Conservation (phyloP, 73 alveolate species). For the Stentor coeruleus region DNA sequence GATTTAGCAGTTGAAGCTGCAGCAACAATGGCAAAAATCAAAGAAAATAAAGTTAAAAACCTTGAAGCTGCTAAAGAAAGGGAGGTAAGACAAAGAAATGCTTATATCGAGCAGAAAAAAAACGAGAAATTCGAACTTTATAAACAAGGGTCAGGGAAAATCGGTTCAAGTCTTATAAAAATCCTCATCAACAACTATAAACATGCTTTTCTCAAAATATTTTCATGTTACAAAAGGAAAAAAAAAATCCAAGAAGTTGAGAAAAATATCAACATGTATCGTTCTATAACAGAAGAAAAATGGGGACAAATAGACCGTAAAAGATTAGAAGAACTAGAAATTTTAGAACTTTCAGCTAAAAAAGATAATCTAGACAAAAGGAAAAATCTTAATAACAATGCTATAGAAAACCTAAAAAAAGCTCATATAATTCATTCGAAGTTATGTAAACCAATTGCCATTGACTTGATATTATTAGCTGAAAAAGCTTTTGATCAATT, state of each 20-base stretch:
- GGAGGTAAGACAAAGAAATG: slow-evolving; percentile 10
- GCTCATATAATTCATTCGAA: neutral
- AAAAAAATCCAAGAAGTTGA: neutral
- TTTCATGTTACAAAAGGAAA: neutral
- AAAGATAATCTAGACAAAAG: neutral
- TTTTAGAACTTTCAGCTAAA: neutral
- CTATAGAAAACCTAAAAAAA: neutral
- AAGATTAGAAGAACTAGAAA: neutral
- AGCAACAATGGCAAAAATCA: slow-evolving; percentile 22
- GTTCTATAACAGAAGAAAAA: neutral
- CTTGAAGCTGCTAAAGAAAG: slow-evolving; percentile 13
- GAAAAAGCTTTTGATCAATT: neutral
- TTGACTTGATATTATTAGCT: neutral
- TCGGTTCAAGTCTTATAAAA: neutral
- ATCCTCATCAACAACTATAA: neutral
- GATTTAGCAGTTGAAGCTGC: slow-evolving; percentile 3
- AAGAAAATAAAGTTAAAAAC: neutral
- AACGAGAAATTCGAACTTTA: neutral
- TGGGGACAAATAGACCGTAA: neutral
- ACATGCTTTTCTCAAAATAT: neutral
- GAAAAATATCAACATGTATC: neutral
- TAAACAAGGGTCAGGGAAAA: neutral
- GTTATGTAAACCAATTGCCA: neutral
- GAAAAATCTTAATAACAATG: neutral
- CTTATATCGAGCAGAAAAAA: neutral